phyloP scores from a whole-genome alignment of 2,329 filamentous ascomycete species.

The Fusarium transvaalense region DNA sequence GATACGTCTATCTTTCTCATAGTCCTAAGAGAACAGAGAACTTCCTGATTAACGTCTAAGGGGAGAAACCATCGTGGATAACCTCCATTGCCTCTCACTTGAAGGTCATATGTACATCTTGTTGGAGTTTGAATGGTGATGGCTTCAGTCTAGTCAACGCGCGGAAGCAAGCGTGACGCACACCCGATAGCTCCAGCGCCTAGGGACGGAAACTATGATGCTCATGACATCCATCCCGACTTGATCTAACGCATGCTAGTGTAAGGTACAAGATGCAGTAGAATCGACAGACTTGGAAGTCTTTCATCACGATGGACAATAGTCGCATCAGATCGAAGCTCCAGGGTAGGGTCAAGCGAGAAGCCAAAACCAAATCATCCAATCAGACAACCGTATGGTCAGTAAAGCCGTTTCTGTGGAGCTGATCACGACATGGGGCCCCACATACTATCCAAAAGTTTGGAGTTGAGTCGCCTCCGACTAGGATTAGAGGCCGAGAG shows the following conservation, averaged over 20 bases:
- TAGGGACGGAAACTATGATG: background rate
- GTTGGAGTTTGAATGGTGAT: background rate
- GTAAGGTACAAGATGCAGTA: conserved; percentile 9
- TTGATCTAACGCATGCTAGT: background rate
- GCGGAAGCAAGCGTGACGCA: background rate
- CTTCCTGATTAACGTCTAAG: too few species aligned
- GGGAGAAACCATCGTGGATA: too few species aligned
- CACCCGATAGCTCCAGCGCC: background rate
- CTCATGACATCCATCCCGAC: background rate
- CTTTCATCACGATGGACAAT: conserved; percentile 13
- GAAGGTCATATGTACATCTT: background rate
- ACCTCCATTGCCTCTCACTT: background rate
- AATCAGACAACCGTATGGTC: background rate
- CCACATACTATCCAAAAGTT: conserved; percentile 23
- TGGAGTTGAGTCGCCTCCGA: conserved; percentile 18
- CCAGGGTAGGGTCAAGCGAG: conserved; percentile 17
- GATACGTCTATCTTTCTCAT: too few species aligned
- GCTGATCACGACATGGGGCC: conserved; percentile 29
- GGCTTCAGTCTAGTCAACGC: background rate
- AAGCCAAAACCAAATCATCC: background rate
- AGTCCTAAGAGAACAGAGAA: too few species aligned
- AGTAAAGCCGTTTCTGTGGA: conserved; percentile 8
- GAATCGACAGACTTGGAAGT: conserved; percentile 14
- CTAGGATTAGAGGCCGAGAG: conserved; percentile 13
- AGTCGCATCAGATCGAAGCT: background rate